Conservation (phyloP, 2,329 filamentous ascomycete genomes). For the Purpureocillium takamizusanense region DNA sequence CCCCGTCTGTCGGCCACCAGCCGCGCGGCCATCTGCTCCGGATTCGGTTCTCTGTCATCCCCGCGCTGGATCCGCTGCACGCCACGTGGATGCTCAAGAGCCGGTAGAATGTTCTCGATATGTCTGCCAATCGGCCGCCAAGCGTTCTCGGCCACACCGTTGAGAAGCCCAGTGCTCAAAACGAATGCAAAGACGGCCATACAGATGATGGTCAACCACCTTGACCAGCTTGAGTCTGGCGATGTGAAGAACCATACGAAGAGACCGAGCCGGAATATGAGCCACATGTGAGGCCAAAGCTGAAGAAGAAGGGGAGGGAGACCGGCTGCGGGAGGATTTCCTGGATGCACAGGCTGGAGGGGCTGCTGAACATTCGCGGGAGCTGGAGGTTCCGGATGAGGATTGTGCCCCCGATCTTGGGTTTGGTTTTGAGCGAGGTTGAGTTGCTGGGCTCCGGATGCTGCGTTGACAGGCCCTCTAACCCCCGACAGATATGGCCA, state of each 20-base stretch:
- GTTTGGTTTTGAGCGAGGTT: conserved; percentile 7
- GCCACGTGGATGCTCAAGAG: conserved; percentile 29
- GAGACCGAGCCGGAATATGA: conserved; percentile 45
- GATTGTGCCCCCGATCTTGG: conserved; percentile 8
- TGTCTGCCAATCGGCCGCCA: conserved; percentile 50
- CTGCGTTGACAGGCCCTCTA: conserved; percentile 8
- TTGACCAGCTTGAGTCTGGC: conserved; percentile 47
- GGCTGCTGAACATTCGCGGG: conserved; percentile 9
- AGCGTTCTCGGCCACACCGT: conserved; percentile 42
- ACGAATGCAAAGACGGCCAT: conserved; percentile 48
- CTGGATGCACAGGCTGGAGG: conserved; percentile 22
- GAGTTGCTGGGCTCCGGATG: conserved; percentile 3
- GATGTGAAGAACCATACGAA: conserved; percentile 60
- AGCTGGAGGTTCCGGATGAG: conserved; percentile 5
- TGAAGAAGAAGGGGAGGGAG: conserved; percentile 22
- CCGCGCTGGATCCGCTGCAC: conserved; percentile 8
- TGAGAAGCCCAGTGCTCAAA: conserved; percentile 50
- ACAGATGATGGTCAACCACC: conserved; percentile 46
- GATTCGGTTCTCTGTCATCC: conserved; percentile 27
- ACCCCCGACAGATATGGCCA: conserved; percentile 13
- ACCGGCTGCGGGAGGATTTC: conserved; percentile 27
- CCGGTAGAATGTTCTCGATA: conserved; percentile 49
- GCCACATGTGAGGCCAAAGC: conserved; percentile 54
- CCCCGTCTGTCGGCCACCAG: conserved; percentile 33
- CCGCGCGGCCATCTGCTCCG: conserved; percentile 43